Conservation (phyloP, 2,329 filamentous ascomycete species). For the Trichoderma brevicompactum region DNA sequence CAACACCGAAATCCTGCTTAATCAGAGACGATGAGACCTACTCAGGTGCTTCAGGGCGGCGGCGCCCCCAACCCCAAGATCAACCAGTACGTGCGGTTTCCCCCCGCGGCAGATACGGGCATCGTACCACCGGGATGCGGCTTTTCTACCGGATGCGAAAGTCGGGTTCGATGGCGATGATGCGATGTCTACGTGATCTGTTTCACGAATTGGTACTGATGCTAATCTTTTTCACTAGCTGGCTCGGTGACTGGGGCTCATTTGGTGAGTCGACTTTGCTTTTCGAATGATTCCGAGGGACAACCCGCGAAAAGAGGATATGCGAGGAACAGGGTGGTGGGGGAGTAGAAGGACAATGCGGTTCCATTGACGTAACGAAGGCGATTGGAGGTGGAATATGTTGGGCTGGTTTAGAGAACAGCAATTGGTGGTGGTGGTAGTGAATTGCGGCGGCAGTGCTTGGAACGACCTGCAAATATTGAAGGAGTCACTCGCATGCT, state of each 20-base stretch:
- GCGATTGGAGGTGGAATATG: background rate
- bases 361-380: background rate
- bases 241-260: slow-evolving; percentile 73
- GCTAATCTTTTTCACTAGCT: slow-evolving; percentile 53
- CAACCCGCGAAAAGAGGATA: background rate
- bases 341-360: background rate
- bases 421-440: background rate
- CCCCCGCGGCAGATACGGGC: background rate
- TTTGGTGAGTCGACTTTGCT: slow-evolving; percentile 63
- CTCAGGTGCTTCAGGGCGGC: slow-evolving; percentile 44
- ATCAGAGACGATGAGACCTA: slow-evolving; percentile 47
- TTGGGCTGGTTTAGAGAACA: background rate
- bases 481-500: slow-evolving; percentile 19
- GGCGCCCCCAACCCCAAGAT: slow-evolving; percentile 42
- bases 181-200: slow-evolving; percentile 34
- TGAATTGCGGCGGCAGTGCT: background rate
- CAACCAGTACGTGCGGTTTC: slow-evolving; percentile 42
- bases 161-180: slow-evolving; percentile 24
- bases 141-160: slow-evolving; percentile 38
- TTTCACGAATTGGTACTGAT: background rate
- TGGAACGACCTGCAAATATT: slow-evolving; percentile 3
- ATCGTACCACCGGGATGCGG: slow-evolving; percentile 36
- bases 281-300: slow-evolving; percentile 19
- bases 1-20: slow-evolving; percentile 27
- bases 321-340: background rate